Percentiles rank a stretch among this genome's conserved stretches.
Evolutionary conservation across 2,329 filamentous ascomycete species (phyloP).

Genomic region (Aureobasidium leucospermi): DNA sequence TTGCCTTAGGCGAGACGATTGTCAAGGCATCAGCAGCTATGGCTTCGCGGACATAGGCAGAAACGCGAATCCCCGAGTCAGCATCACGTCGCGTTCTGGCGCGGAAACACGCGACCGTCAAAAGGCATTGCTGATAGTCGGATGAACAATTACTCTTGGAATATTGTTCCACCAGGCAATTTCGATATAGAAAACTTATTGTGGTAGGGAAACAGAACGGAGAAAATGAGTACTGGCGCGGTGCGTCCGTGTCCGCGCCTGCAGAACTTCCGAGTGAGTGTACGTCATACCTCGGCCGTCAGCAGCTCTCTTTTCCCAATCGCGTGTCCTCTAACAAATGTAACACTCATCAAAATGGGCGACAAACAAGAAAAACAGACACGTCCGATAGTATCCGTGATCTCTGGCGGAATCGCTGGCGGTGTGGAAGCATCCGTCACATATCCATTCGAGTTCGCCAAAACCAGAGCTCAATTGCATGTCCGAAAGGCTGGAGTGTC

Average conservation of each 20-base stretch:
- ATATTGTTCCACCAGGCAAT: too few species aligned
- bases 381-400: slow-evolving; percentile 28
- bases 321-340: neutral
- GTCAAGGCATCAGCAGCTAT: neutral
- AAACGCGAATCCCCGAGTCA: neutral
- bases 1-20: neutral
- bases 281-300: slow-evolving; percentile 1
- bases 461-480: slow-evolving; percentile 54
- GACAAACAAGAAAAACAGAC: slow-evolving; percentile 17
- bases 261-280: neutral
- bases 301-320: neutral
- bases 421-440: slow-evolving; percentile 28
- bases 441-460: slow-evolving; percentile 62
- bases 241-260: neutral
- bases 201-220: neutral
- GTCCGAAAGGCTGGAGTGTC: slow-evolving; percentile 31
- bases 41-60: neutral
- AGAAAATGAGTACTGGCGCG: too few species aligned
- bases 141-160: too few species aligned
- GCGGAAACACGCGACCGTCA: too few species aligned
- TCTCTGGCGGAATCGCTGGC: slow-evolving; percentile 30
- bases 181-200: too few species aligned
- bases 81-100: too few species aligned
- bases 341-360: neutral
- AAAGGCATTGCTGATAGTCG: too few species aligned